phyloP scores from a whole-genome alignment of 2,329 filamentous ascomycete genomes.

The Penicillium sp. region DNA sequence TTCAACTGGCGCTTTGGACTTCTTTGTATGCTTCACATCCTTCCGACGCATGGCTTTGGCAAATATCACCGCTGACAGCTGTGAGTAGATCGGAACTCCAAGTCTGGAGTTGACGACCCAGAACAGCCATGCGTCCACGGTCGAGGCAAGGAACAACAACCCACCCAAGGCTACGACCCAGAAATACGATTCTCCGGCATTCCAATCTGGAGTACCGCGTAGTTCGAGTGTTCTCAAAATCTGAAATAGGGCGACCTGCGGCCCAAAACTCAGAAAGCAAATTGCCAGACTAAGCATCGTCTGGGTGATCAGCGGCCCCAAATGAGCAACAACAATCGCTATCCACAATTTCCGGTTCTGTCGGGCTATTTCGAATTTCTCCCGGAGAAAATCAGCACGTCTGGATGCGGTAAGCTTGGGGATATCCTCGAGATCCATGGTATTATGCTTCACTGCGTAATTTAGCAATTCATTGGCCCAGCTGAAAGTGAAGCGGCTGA shows the following conservation, averaged over 20 bases:
- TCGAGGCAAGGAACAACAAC: constrained; percentile 54
- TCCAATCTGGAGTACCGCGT: constrained; percentile 44
- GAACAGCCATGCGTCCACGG: constrained; percentile 63
- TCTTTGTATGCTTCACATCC: constrained; percentile 52
- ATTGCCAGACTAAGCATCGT: constrained; percentile 55
- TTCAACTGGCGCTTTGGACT: constrained; percentile 40
- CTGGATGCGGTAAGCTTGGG: constrained; percentile 58
- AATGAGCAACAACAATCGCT: constrained; percentile 59
- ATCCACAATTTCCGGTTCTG: constrained; percentile 54
- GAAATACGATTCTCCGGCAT: constrained; percentile 59
- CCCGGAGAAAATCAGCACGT: constrained; percentile 53
- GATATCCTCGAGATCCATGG: constrained; percentile 61
- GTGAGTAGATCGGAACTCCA: constrained; percentile 64
- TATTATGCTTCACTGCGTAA: constrained; percentile 56
- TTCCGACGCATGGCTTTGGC: constrained; percentile 74
- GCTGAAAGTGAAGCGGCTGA: constrained; percentile 62
- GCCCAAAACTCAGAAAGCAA: constrained; percentile 63
- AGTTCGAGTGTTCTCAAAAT: constrained; percentile 64
- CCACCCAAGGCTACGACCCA: constrained; percentile 65
- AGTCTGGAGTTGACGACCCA: constrained; percentile 65
- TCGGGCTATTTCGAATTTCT: constrained; percentile 40
- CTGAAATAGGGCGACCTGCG: constrained; percentile 66
- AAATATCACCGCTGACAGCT: constrained; percentile 70
- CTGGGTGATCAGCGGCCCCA: constrained; percentile 56
- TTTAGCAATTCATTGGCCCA: constrained; percentile 60